Conservation (phyloP, 129 eudicot genomes). For the Ambrosia artemisiifolia region DNA sequence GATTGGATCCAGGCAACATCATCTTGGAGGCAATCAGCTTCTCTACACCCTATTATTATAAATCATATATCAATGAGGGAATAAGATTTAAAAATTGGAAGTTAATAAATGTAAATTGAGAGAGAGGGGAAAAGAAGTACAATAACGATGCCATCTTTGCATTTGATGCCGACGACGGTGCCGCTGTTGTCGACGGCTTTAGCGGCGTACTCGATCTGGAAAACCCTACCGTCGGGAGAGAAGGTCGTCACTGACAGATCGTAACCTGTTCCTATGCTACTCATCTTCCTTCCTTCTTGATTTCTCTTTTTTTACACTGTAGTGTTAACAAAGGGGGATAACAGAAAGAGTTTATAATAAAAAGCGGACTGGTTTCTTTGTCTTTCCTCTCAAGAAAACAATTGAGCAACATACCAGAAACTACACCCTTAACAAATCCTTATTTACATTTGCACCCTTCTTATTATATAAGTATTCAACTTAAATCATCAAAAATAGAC, state of each 20-base stretch:
- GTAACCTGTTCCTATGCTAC: constrained; percentile 97
- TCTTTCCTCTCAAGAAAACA: constrained; percentile 37
- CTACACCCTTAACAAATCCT: constrained; percentile 18
- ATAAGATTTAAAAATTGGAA: too few species aligned
- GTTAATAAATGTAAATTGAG: constrained; percentile 2
- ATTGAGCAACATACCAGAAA: constrained; percentile 10
- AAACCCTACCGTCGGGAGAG: constrained; percentile 98
- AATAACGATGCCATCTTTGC: constrained; percentile 96
- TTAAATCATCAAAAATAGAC: too few species aligned
- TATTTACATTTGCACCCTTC: constrained; percentile 9
- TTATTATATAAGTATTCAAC: neutral
- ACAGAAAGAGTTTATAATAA: constrained; percentile 20
- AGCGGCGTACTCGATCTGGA: constrained; percentile 98
- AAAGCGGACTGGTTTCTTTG: constrained; percentile 19
- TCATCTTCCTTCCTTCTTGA: constrained; percentile 53
- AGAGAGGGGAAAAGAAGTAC: constrained; percentile 35
- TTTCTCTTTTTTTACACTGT: too few species aligned
- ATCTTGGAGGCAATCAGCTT: constrained; percentile 93
- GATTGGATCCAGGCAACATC: constrained; percentile 97
- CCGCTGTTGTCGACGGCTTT: constrained; percentile 99
- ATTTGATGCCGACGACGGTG: constrained; percentile 86
- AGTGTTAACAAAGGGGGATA: neutral
- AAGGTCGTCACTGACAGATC: constrained; percentile 97
- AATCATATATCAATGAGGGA: neutral
- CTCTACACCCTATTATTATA: constrained; percentile 74